These are phyloP conservation scores for Elsinoe perseae DNA, from an alignment of 2,329 filamentous ascomycete species.

Conservation along the genomic window DNA sequence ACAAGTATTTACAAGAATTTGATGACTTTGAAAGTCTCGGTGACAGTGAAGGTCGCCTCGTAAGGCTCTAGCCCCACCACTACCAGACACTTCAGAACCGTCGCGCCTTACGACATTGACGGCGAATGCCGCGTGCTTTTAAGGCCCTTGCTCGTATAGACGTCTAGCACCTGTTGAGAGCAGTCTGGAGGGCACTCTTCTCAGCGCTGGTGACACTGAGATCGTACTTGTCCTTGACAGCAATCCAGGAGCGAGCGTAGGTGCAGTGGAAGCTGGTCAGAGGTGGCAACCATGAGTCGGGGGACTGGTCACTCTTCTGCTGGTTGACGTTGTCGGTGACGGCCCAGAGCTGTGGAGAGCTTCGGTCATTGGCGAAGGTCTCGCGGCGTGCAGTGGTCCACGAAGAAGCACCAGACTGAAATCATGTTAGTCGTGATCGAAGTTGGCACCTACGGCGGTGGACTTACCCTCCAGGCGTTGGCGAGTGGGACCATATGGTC, in stretches of 20 bases:
- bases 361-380: constrained; percentile 52
- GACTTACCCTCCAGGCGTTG: constrained; percentile 56
- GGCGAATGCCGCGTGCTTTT: neutral
- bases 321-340: constrained; percentile 72
- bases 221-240: constrained; percentile 65
- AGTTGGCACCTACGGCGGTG: no score
- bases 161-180: constrained; percentile 56
- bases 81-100: neutral
- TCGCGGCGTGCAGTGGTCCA: constrained; percentile 64
- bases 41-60: neutral
- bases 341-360: constrained; percentile 62
- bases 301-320: constrained; percentile 63
- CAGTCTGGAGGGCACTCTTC: constrained; percentile 57
- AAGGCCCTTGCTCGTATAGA: neutral
- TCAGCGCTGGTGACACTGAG: constrained; percentile 64
- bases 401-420: constrained; percentile 52
- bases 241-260: constrained; percentile 69
- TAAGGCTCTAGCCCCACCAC: neutral
- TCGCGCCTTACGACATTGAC: neutral
- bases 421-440: constrained; percentile 50
- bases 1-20: constrained; percentile 3
- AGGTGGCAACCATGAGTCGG: constrained; percentile 69
- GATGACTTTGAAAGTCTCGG: neutral
- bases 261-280: constrained; percentile 65
- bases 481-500: constrained; percentile 76